Evolutionary conservation across 2,329 filamentous ascomycete species (phyloP), one percentile per base, ranked within the genome.

Genomic region (Verticillium klebahnii): DNA sequence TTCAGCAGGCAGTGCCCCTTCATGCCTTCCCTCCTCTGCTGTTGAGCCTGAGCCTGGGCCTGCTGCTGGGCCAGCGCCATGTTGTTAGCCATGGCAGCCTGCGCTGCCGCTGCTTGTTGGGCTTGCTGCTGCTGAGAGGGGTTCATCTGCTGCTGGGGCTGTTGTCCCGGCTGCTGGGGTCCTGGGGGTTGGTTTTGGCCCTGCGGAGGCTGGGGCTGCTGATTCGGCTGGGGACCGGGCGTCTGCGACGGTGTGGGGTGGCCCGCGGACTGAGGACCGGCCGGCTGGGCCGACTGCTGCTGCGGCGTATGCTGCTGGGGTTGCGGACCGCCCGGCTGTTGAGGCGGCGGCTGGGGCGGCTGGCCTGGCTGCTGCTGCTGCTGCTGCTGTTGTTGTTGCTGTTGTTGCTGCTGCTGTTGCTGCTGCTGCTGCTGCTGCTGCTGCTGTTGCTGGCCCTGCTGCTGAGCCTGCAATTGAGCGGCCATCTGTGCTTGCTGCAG

Each of bases 1-100:
- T 82, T 86, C 61, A 89, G 72, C 45, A 88, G 68, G 64, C 83
- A 88, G 61, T 84, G 80, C 3, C 83, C 80, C 69, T 84, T 87
- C 73, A 84, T 78, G 50, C 75, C 75, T 57, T 80, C 81, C 59
- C 78, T 78, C 65, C 80, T 80, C 66, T 83, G 81, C 60, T 82
- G 81, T 62, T 81, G 76, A 60, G 78, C 70, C 11, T 56, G 54
- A 8, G 50, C 50, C 9, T 56, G 54, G 8, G 58, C 58, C 15
- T 58, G 56, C 37, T 58, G 56, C 23, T 61, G 59, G 2, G 63
- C 61, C 23, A 66, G 17, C 40, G 58, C 63, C 55, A 70, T 63
- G 73, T 45, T 77, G 72, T 67, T 76, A 67, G 78, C 72, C 69
- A 69, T 71, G 66, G 69, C 67, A 60, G 66, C 65, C 12, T 69